phyloP scores from a whole-genome alignment of 2,329 filamentous ascomycete species.

The Chrysoporthe austroafricana region DNA sequence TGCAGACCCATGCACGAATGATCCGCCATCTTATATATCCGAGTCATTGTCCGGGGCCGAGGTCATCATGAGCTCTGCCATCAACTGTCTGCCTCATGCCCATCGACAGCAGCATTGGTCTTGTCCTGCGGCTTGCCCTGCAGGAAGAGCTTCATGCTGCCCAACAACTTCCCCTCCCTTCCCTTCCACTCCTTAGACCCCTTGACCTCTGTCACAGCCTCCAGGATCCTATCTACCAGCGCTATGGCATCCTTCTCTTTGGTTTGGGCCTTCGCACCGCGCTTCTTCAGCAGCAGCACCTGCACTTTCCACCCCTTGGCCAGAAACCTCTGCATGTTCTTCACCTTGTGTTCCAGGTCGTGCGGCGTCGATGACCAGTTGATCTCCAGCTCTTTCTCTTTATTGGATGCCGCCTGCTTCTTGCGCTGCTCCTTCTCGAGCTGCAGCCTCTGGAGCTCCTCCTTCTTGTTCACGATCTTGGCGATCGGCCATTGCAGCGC shows the following conservation, averaged over 20 bases:
- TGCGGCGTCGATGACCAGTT: slow-evolving; percentile 83
- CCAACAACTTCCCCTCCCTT: slow-evolving; percentile 48
- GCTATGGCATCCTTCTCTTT: slow-evolving; percentile 62
- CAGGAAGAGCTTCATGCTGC: slow-evolving; percentile 42
- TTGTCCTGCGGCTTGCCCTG: slow-evolving; percentile 40
- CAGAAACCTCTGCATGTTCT: slow-evolving; percentile 70
- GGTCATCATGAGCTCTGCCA: neutral
- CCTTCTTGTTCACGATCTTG: slow-evolving; percentile 66
- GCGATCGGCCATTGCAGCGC: slow-evolving; percentile 61
- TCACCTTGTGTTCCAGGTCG: slow-evolving; percentile 74
- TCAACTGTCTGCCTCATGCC: neutral
- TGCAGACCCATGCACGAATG: neutral
- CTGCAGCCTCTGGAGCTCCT: slow-evolving; percentile 47
- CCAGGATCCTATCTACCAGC: slow-evolving; percentile 57
- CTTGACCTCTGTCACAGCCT: slow-evolving; percentile 36
- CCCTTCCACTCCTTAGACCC: slow-evolving; percentile 46
- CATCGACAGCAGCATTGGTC: slow-evolving; percentile 15
- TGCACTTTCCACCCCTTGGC: slow-evolving; percentile 76
- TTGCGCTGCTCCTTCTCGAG: slow-evolving; percentile 48
- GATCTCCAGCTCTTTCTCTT: slow-evolving; percentile 78
- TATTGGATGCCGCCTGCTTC: slow-evolving; percentile 46
- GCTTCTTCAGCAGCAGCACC: slow-evolving; percentile 68
- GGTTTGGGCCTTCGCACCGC: slow-evolving; percentile 64
- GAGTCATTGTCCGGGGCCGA: neutral
- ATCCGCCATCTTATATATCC: neutral